Conservation (phyloP, 1,284 basidiomycete genomes). For the Sporisorium exsertum region DNA sequence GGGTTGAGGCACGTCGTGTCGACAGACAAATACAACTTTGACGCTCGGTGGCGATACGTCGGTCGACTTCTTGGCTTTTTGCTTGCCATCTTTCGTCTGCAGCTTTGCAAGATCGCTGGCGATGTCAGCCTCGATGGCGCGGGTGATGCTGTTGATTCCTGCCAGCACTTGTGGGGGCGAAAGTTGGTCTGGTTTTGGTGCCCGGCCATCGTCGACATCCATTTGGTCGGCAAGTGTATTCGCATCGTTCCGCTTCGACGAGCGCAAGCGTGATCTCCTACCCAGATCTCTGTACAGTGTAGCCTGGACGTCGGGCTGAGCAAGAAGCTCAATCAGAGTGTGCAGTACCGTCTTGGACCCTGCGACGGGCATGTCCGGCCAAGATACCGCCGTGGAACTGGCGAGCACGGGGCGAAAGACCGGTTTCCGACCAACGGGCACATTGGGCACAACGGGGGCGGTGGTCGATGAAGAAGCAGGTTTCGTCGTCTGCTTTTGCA, state of each 20-base stretch:
- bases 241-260: neutral
- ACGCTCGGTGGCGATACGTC: slow-evolving; percentile 1
- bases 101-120: slow-evolving; percentile 11
- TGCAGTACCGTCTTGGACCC: slow-evolving; percentile 49
- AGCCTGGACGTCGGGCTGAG: slow-evolving; percentile 12
- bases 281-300: slow-evolving; percentile 25
- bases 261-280: slow-evolving; percentile 1
- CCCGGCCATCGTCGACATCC: slow-evolving; percentile 7
- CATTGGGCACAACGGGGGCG: slow-evolving; percentile 3
- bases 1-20: slow-evolving; percentile 33
- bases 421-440: slow-evolving; percentile 32
- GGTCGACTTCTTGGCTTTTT: slow-evolving; percentile 11
- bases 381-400: slow-evolving; percentile 43
- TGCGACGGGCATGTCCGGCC: slow-evolving; percentile 48
- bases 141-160: slow-evolving; percentile 47
- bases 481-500: slow-evolving; percentile 1
- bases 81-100: neutral
- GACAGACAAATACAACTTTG: slow-evolving; percentile 45
- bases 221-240: neutral
- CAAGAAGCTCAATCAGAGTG: slow-evolving; percentile 41
- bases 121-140: slow-evolving; percentile 35
- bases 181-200: neutral
- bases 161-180: slow-evolving; percentile 25
- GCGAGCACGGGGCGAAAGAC: slow-evolving; percentile 51
- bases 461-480: neutral